Evolutionary conservation across 495 filamentous ascomycete species (phyloP), one percentile per base, ranked within the genome.

Genomic region (Annulohypoxylon moriforme): DNA sequence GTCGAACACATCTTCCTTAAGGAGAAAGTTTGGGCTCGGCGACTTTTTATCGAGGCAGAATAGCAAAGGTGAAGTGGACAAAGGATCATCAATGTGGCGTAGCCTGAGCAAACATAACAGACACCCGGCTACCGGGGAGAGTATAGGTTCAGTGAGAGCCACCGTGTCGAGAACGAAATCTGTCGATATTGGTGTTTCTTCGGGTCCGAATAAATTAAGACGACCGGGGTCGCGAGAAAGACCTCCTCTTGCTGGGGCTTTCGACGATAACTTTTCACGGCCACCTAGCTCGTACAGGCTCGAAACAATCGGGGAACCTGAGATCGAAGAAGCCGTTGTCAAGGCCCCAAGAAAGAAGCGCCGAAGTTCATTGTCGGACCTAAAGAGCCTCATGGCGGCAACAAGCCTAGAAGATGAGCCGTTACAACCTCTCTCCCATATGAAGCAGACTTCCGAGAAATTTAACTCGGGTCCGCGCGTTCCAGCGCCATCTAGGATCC

Each of bases 321-420:
- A 85, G 11, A 74, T 76, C 60, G 83, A 82, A 53, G 71, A 79
- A 42, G 60, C 71, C 0, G 68, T 76, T n/a, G 67, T 72, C 31
- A 87, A 84, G 62, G 74, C 82, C 34, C 65, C 85, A 76, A 85
- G 89, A 72, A 93, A 91, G 81, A 98, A 96, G 81, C 86, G 96
- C 67, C 90, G 96, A 71, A 97, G 94, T 79, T 98, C 95, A 22
- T 80, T 99, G 22, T 97, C 94, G 14, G 96, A 99, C 75, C 82
- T 99, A 27, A 92, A 92, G 75, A 84, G 83, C 44, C 82, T 86
- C 4, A 87, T 91, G 76, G 83, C 79, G 11, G 76, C 80, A 8
- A 75, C 83, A 8, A 84, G 76, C 46, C 71, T 87, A 7, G 82
- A 82, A 49, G 83, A 82, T 40, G 76, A 78, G 27, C 72, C 80